phyloP scores from a whole-genome alignment of 169 alveolate genomes.

The Plasmodium vinckei region DNA sequence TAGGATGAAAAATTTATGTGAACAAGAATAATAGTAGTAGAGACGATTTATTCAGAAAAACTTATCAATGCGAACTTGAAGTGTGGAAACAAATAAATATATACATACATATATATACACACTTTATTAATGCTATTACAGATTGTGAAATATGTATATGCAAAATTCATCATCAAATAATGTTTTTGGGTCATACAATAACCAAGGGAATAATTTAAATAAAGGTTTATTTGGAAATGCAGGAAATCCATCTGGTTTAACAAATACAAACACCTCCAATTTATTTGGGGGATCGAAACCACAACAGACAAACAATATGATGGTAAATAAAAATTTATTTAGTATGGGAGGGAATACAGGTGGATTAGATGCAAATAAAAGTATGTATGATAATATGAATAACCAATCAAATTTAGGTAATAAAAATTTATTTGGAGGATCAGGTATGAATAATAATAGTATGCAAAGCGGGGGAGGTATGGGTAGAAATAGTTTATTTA shows the following conservation, averaged over 20 bases:
- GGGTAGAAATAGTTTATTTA: conserved; percentile 62
- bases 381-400: conserved; percentile 60
- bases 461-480: conserved; percentile 22
- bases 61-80: neutral
- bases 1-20: no score
- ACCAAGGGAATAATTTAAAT: conserved; percentile 58
- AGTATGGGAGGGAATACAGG: conserved; percentile 15
- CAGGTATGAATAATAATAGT: conserved; percentile 21
- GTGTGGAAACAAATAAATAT: neutral
- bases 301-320: conserved; percentile 55
- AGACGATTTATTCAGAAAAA: no score
- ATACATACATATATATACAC: neutral
- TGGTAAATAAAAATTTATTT: conserved; percentile 52
- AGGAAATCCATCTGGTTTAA: conserved; percentile 18
- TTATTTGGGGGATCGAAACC: conserved; percentile 64
- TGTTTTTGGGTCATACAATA: conserved; percentile 56
- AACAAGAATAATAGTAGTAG: no score
- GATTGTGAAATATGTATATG: conserved; percentile 46
- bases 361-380: conserved; percentile 26
- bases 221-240: conserved; percentile 68
- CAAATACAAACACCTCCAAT: conserved; percentile 32
- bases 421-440: conserved; percentile 56
- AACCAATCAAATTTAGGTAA: conserved; percentile 39
- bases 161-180: conserved; percentile 58
- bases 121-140: no score